Evolutionary conservation across 805 yeast genomes (phyloP).

Genomic region (Brettanomyces anomalus): DNA sequence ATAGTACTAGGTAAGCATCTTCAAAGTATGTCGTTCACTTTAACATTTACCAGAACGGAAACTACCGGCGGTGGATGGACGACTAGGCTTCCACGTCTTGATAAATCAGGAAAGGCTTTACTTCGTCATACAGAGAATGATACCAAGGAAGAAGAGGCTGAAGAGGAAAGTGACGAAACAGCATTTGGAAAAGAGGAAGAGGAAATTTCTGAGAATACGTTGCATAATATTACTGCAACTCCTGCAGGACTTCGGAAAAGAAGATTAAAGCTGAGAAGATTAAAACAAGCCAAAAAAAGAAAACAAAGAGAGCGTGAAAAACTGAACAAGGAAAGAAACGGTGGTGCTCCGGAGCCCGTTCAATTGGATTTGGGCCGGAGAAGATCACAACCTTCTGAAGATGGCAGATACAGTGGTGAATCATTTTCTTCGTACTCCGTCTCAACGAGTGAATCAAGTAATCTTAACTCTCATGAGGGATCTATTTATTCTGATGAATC

Average conservation of each 20-base stretch:
- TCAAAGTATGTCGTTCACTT: constrained; percentile 86
- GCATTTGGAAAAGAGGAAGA: constrained; percentile 3
- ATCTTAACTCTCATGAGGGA: not conserved
- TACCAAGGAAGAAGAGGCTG: constrained; percentile 11
- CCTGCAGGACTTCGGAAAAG: constrained; percentile 59
- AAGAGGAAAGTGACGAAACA: constrained; percentile 14
- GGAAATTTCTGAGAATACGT: not conserved
- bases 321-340: not conserved
- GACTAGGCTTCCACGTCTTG: constrained; percentile 74
- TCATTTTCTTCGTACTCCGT: not conserved
- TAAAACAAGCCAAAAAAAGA: not conserved
- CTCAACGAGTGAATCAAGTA: not conserved
- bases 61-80: constrained; percentile 63
- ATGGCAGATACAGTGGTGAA: not conserved
- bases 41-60: constrained; percentile 74
- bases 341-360: constrained; percentile 17
- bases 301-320: not conserved
- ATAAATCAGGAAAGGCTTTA: constrained; percentile 61
- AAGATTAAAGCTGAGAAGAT: constrained; percentile 25
- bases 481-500: too few relatives aligned
- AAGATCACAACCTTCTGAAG: not conserved
- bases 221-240: not conserved
- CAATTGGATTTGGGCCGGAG: constrained; percentile 6
- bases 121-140: constrained; percentile 20
- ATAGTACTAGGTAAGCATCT: constrained; percentile 71